These are phyloP conservation scores for Saccharomycopsis hybrid DNA, from an alignment of 1,139 yeast species.

Conservation along the genomic window DNA sequence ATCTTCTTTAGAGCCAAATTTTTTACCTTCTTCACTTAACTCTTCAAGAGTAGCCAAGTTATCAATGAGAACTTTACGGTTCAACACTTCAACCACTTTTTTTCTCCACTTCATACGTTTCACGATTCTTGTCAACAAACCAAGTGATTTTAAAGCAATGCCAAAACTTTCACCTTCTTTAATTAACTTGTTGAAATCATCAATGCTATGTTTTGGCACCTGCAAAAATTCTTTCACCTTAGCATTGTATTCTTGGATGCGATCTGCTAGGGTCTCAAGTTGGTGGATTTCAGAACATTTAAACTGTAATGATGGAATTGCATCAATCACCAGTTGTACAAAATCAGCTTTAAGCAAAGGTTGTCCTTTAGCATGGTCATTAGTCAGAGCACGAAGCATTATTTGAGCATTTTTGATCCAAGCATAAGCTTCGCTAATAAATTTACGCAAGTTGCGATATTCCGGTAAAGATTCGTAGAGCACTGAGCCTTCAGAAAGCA, in stretches of 20 bases:
- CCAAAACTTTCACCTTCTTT: slow-evolving; percentile 55
- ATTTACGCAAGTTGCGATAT: slow-evolving; percentile 34
- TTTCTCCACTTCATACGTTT: slow-evolving; percentile 46
- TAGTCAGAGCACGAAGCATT: slow-evolving; percentile 43
- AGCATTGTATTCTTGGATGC: slow-evolving; percentile 48
- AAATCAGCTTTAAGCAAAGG: slow-evolving; percentile 25
- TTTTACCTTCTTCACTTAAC: too few species aligned
- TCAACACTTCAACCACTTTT: slow-evolving; percentile 24
- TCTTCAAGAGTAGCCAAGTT: too few species aligned
- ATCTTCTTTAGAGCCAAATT: too few species aligned
- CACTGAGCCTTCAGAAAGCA: slow-evolving; percentile 43
- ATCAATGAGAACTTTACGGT: too few species aligned
- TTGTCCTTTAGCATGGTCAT: too few species aligned
- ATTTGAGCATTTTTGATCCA: slow-evolving; percentile 56
- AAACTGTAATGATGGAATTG: slow-evolving; percentile 46
- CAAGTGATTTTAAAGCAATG: slow-evolving; percentile 45
- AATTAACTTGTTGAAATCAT: slow-evolving; percentile 30
- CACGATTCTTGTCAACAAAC: slow-evolving; percentile 42
- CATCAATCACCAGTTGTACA: slow-evolving; percentile 36
- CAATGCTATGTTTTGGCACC: slow-evolving; percentile 24
- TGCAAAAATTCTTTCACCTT: slow-evolving; percentile 37
- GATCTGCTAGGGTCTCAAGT: slow-evolving; percentile 46
- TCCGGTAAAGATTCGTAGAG: slow-evolving; percentile 24
- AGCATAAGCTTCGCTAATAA: slow-evolving; percentile 39
- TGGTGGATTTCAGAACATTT: slow-evolving; percentile 55